A percentile compares a stretch with the other conserved stretches of the same genome.
Conservation (phyloP, 2,329 filamentous ascomycete genomes). For the Metarhizium guizhouense region DNA sequence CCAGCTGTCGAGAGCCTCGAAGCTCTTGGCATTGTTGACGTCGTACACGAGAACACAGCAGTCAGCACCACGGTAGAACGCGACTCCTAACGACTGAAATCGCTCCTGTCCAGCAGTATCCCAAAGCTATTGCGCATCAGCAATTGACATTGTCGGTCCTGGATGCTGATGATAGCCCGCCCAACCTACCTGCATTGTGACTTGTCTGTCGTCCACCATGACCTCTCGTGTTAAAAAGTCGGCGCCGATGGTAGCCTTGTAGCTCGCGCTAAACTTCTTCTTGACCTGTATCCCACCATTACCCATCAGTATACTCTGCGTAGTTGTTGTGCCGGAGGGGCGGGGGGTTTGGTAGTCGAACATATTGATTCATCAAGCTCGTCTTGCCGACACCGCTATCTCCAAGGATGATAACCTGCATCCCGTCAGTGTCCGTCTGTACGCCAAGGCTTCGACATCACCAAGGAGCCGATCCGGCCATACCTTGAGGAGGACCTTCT, state of each 20-base stretch:
- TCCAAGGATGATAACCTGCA: slow-evolving; percentile 92
- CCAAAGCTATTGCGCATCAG: slow-evolving; percentile 61
- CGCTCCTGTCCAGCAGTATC: slow-evolving; percentile 95
- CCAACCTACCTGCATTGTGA: slow-evolving; percentile 83
- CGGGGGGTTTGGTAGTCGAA: slow-evolving; percentile 38
- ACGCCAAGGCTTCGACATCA: background rate
- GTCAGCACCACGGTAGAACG: slow-evolving; percentile 95
- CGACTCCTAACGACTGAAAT: slow-evolving; percentile 93
- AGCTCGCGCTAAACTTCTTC: slow-evolving; percentile 99
- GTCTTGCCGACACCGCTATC: slow-evolving; percentile 99
- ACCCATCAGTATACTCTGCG: slow-evolving; percentile 7
- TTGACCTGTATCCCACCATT: slow-evolving; percentile 62
- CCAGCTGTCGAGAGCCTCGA: slow-evolving; percentile 97
- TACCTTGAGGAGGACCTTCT: slow-evolving; percentile 90
- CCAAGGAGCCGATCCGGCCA: slow-evolving; percentile 7
- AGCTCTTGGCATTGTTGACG: slow-evolving; percentile 98
- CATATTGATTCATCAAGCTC: slow-evolving; percentile 99
- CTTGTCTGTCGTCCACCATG: slow-evolving; percentile 88
- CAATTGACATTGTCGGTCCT: slow-evolving; percentile 4
- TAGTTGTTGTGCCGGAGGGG: background rate
- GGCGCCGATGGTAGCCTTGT: slow-evolving; percentile 98
- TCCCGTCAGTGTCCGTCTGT: slow-evolving; percentile 7
- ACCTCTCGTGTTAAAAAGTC: slow-evolving; percentile 99
- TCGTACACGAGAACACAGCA: slow-evolving; percentile 98
- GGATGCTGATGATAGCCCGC: background rate